phyloP scores from a whole-genome alignment of 345 rosid genomes.

The Conringia planisiliqua region DNA sequence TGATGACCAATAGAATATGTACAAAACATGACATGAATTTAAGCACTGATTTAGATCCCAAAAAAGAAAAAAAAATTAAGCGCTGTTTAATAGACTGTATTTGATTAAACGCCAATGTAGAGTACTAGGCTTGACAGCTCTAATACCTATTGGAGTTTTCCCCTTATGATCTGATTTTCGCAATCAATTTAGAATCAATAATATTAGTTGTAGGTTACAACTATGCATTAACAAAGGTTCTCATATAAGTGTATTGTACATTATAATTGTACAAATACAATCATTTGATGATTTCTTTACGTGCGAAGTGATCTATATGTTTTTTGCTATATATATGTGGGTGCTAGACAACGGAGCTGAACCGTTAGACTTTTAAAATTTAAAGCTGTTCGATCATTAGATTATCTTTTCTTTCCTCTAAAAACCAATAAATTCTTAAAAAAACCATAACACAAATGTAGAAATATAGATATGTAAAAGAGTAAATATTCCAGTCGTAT shows the following conservation, averaged over 20 bases:
- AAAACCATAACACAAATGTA: too few species aligned
- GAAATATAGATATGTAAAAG: too few species aligned
- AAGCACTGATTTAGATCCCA: too few species aligned
- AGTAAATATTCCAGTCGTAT: too few species aligned
- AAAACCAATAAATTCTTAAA: background rate
- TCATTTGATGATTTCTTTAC: constrained; percentile 7
- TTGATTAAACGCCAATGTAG: constrained; percentile 1
- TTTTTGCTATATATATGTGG: background rate
- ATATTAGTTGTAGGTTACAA: constrained; percentile 1
- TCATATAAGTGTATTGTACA: background rate
- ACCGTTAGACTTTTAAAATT: background rate
- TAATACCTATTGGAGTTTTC: background rate
- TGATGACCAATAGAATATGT: background rate
- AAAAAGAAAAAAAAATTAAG: too few species aligned
- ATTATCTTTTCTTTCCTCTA: background rate
- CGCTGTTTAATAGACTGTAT: background rate
- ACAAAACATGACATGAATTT: background rate
- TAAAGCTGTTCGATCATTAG: background rate
- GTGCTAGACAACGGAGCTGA: background rate
- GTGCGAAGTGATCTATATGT: constrained; percentile 4
- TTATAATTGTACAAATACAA: constrained; percentile 9
- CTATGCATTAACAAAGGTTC: constrained; percentile 13
- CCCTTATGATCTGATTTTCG: background rate
- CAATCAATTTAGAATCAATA: background rate
- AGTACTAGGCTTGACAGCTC: constrained; percentile 24